A percentile compares a stretch with the other conserved stretches of the same genome.
phyloP scores from a whole-genome alignment of 208 protist species.

The Trypanosoma conorhini region DNA sequence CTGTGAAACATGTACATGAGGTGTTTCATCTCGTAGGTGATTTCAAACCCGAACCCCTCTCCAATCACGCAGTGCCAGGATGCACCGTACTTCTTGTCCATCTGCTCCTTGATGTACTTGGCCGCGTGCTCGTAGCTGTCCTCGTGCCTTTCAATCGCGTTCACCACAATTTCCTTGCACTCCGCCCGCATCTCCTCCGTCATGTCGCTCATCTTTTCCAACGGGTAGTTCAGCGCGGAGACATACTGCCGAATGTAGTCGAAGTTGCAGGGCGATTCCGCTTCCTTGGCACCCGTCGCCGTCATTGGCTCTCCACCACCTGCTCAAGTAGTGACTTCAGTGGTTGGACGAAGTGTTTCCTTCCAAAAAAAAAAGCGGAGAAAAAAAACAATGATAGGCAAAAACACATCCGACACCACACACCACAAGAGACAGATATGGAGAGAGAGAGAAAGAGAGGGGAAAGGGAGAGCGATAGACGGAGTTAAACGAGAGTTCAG shows the following conservation, averaged over 20 bases:
- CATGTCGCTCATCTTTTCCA: constrained; percentile 95
- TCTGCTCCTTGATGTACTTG: constrained; percentile 94
- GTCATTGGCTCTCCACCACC: constrained; percentile 27
- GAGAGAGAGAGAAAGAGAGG: constrained; percentile 4
- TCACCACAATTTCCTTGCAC: constrained; percentile 93
- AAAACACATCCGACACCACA: constrained; percentile 9
- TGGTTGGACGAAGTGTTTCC: not conserved
- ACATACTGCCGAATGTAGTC: constrained; percentile 84
- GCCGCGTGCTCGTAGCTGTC: constrained; percentile 94
- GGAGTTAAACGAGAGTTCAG: constrained; percentile 13
- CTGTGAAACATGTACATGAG: constrained; percentile 95
- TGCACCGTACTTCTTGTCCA: constrained; percentile 96
- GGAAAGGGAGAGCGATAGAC: too few relatives aligned
- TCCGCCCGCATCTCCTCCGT: constrained; percentile 95
- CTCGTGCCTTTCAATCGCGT: constrained; percentile 92
- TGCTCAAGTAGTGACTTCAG: constrained; percentile 11
- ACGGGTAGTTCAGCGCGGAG: constrained; percentile 71
- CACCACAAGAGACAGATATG: constrained; percentile 2
- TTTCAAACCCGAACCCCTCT: constrained; percentile 94
- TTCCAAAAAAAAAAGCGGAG: constrained; percentile 8
- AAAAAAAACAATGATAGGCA: constrained; percentile 18
- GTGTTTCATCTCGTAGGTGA: constrained; percentile 94
- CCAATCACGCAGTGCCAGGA: constrained; percentile 96
- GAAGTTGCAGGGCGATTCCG: constrained; percentile 74
- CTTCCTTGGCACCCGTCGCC: constrained; percentile 64